Percentiles rank a stretch among this genome's conserved stretches.
Conservation (phyloP, 1,284 basidiomycete genomes). For the Gastroboletus turbinatus region DNA sequence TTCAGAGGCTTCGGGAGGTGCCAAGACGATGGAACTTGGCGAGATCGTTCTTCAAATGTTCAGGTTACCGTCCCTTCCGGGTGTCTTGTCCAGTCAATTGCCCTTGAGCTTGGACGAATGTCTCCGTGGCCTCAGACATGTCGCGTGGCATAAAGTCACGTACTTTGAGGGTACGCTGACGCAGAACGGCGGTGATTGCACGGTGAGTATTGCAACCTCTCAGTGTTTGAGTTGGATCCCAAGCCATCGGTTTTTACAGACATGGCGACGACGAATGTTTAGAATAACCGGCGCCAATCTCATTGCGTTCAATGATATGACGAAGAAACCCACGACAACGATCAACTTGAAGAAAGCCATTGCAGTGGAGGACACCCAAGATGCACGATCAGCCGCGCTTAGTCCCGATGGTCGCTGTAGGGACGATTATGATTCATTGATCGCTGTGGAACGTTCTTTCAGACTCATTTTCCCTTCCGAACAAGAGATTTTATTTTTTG, state of each 20-base stretch:
- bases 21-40: slow-evolving; percentile 64
- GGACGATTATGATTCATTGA: slow-evolving; percentile 71
- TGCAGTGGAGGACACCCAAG: slow-evolving; percentile 74
- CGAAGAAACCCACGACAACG: slow-evolving; percentile 85
- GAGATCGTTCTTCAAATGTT: slow-evolving; percentile 88
- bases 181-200: slow-evolving; percentile 94
- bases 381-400: slow-evolving; percentile 44
- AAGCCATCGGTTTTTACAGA: slow-evolving; percentile 43
- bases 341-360: slow-evolving; percentile 89
- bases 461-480: slow-evolving; percentile 78
- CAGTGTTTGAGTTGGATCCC: not conserved
- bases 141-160: slow-evolving; percentile 89
- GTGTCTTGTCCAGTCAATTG: slow-evolving; percentile 73
- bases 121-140: slow-evolving; percentile 82
- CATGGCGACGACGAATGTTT: slow-evolving; percentile 86
- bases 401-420: slow-evolving; percentile 46
- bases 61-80: slow-evolving; percentile 84
- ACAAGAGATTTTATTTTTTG: slow-evolving; percentile 87
- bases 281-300: slow-evolving; percentile 86
- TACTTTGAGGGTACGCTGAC: slow-evolving; percentile 94
- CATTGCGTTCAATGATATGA: slow-evolving; percentile 92
- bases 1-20: slow-evolving; percentile 53
- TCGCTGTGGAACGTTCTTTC: slow-evolving; percentile 84
- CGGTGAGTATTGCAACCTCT: slow-evolving; percentile 48
- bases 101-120: slow-evolving; percentile 94